These are phyloP conservation scores for Moelleriella libera DNA, from an alignment of 2,329 filamentous ascomycete species.

Conservation along the genomic window DNA sequence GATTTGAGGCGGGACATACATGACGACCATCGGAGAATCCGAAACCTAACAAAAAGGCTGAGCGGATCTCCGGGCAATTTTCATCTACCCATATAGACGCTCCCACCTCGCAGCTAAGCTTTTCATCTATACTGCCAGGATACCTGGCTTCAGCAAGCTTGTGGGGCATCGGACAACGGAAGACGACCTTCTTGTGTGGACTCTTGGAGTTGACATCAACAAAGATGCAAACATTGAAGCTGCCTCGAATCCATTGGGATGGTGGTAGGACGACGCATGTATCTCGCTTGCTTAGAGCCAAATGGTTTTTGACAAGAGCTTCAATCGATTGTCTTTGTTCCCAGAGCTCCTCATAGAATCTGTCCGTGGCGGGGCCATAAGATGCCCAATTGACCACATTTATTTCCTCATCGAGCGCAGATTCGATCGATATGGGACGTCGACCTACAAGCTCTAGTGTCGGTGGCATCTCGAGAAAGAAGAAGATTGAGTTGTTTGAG, in stretches of 20 bases:
- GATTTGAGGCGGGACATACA: constrained; percentile 2
- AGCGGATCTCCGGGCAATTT: constrained; percentile 13
- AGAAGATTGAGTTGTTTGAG: too few relatives aligned
- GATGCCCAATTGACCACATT: not conserved
- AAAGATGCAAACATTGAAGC: constrained; percentile 8
- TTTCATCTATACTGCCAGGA: constrained; percentile 16
- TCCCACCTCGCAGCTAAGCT: constrained; percentile 17
- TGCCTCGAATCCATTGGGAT: constrained; percentile 6
- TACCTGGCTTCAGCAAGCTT: constrained; percentile 7
- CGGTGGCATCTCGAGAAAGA: not conserved
- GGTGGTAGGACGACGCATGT: constrained; percentile 4
- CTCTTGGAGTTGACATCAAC: constrained; percentile 3
- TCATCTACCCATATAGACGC: constrained; percentile 18
- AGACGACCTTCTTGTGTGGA: not conserved
- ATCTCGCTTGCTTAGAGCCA: constrained; percentile 3
- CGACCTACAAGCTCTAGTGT: not conserved
- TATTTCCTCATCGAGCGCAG: not conserved
- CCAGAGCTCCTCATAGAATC: constrained; percentile 4
- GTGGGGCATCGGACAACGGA: constrained; percentile 8
- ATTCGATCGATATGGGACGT: not conserved
- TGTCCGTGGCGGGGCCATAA: not conserved
- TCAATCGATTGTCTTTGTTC: constrained; percentile 5
- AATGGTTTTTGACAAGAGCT: constrained; percentile 6
- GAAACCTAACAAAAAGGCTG: constrained; percentile 10
- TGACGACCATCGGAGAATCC: constrained; percentile 7